A percentile compares a stretch with the other conserved stretches of the same genome.
Conservation (phyloP, 768 basidiomycete genomes). For the Xerocomellus intermedius region DNA sequence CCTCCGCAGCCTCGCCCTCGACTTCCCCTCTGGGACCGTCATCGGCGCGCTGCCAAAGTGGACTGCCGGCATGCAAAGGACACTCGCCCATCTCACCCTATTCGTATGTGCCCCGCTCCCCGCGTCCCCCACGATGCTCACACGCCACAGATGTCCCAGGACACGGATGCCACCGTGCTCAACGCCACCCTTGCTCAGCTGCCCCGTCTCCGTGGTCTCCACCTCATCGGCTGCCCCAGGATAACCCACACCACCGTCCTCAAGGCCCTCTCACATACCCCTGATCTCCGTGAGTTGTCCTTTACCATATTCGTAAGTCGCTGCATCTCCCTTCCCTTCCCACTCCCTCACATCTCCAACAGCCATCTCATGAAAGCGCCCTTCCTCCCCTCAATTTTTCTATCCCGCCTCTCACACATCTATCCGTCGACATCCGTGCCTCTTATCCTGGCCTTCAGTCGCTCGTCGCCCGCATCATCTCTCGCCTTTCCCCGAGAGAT, state of each 20-base stretch:
- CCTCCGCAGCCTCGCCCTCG: conserved; percentile 50
- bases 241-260: conserved; percentile 54
- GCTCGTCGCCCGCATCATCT: conserved; percentile 18
- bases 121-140: background rate
- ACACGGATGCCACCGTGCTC: conserved; percentile 53
- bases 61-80: conserved; percentile 41
- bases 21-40: conserved; percentile 62
- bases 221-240: conserved; percentile 59
- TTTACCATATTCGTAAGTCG: conserved; percentile 56
- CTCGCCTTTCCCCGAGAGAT: conserved; percentile 29
- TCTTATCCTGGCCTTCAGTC: conserved; percentile 21
- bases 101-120: conserved; percentile 43
- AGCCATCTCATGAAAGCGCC: conserved; percentile 13
- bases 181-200: conserved; percentile 47
- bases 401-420: conserved; percentile 44
- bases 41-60: conserved; percentile 60
- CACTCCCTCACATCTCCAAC: background rate
- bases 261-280: conserved; percentile 42
- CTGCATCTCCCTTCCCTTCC: background rate
- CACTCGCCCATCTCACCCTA: conserved; percentile 55
- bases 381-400: conserved; percentile 16
- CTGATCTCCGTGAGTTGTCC: conserved; percentile 58
- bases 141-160: conserved; percentile 47
- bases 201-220: conserved; percentile 54
- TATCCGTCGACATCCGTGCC: conserved; percentile 52